These are phyloP conservation scores for Cyberlindnera saturnus DNA, from an alignment of 805 yeast species.

Conservation along the genomic window DNA sequence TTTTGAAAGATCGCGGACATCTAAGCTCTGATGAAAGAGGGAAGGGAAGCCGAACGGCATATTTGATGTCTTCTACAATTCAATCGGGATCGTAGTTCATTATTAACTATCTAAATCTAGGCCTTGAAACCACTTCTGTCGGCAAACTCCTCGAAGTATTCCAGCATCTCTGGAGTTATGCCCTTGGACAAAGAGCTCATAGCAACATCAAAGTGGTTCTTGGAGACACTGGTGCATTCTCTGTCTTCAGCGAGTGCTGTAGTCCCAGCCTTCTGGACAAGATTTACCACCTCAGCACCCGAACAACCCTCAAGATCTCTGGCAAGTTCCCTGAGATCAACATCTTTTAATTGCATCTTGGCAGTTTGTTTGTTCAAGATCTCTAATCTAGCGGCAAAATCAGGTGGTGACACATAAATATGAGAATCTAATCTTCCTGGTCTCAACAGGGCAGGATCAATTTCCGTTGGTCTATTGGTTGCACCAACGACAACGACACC, in stretches of 20 bases:
- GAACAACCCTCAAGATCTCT: conserved; percentile 80
- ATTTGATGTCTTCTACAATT: no score
- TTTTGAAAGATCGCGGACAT: background rate
- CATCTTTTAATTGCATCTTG: conserved; percentile 53
- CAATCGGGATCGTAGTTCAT: no score
- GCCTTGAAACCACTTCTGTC: conserved; percentile 31
- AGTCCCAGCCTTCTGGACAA: conserved; percentile 94
- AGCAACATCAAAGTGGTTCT: conserved; percentile 68
- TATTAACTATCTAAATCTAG: no score
- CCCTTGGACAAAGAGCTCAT: conserved; percentile 63
- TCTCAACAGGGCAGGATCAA: conserved; percentile 87
- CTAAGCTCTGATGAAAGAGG: no score
- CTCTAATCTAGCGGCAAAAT: conserved; percentile 68
- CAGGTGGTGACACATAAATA: conserved; percentile 91
- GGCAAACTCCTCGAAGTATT: conserved; percentile 54
- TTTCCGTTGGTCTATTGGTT: conserved; percentile 89
- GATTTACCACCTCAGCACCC: conserved; percentile 89
- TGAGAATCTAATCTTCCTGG: conserved; percentile 96
- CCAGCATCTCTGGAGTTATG: conserved; percentile 80
- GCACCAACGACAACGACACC: conserved; percentile 96
- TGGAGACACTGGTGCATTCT: conserved; percentile 45
- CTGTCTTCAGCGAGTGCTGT: conserved; percentile 84
- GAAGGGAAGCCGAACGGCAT: no score
- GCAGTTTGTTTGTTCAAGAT: conserved; percentile 65
- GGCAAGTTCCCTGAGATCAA: conserved; percentile 51